phyloP scores from a whole-genome alignment of 495 filamentous ascomycete genomes.

The Tuber brumale region DNA sequence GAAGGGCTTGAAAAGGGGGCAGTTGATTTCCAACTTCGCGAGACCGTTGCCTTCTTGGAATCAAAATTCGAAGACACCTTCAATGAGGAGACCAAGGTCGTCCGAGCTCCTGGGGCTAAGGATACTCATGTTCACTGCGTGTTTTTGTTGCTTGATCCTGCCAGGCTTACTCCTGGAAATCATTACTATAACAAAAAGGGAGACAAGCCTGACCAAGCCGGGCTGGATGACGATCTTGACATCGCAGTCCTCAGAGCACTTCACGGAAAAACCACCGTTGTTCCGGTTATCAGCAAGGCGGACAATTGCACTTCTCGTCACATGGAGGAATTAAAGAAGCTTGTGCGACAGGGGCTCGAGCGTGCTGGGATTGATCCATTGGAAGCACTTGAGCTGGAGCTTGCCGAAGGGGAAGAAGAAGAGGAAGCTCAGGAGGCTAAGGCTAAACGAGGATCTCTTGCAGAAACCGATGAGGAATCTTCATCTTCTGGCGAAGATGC shows the following conservation, averaged over 20 bases:
- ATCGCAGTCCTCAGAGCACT: conserved; percentile 81
- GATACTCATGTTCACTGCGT: conserved; percentile 98
- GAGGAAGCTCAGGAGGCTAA: conserved; percentile 48
- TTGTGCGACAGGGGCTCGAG: conserved; percentile 82
- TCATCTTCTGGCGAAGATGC: conserved; percentile 48
- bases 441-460: conserved; percentile 33
- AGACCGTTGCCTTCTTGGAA: conserved; percentile 86
- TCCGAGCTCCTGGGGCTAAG: conserved; percentile 82
- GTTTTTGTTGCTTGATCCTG: conserved; percentile 85
- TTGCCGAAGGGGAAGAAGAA: conserved; percentile 59
- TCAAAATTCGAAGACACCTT: conserved; percentile 98
- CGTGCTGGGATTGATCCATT: conserved; percentile 80
- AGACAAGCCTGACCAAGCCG: conserved; percentile 52
- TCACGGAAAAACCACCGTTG: conserved; percentile 90
- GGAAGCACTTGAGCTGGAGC: conserved; percentile 74
- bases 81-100: conserved; percentile 93
- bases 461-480: conserved; percentile 24
- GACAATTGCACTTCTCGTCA: conserved; percentile 90
- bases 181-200: conserved; percentile 36
- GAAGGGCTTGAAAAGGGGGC: conserved; percentile 87
- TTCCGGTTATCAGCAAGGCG: conserved; percentile 94
- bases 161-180: conserved; percentile 63
- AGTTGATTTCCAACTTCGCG: conserved; percentile 85
- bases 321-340: conserved; percentile 86
- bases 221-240: conserved; percentile 83